Evolutionary conservation across 2,329 filamentous ascomycete species (phyloP).

Genomic region (Stagonosporopsis rhizophila): DNA sequence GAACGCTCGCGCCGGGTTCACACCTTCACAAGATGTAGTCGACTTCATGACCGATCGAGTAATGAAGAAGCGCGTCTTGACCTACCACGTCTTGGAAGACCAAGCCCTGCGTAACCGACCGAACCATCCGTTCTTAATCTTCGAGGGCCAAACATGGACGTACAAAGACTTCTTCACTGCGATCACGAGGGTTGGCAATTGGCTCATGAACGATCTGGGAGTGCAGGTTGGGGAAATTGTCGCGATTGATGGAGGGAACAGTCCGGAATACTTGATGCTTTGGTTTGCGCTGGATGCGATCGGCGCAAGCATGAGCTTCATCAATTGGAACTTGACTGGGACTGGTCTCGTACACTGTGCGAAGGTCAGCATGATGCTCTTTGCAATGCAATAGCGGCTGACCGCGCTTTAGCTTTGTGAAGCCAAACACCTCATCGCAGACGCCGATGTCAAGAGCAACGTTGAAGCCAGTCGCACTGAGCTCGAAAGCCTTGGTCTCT

Average conservation of each 20-base stretch:
- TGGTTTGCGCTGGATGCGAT: constrained; percentile 49
- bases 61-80: constrained; percentile 31
- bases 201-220: constrained; percentile 47
- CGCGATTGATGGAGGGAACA: constrained; percentile 47
- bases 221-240: constrained; percentile 44
- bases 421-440: constrained; percentile 54
- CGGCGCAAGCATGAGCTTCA: constrained; percentile 41
- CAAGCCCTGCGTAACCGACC: constrained; percentile 48
- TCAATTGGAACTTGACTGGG: constrained; percentile 49
- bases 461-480: constrained; percentile 38
- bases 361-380: constrained; percentile 43
- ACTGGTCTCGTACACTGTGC: constrained; percentile 46
- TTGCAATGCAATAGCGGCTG: constrained; percentile 41
- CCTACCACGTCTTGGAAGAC: constrained; percentile 44
- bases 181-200: constrained; percentile 41
- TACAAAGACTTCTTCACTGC: constrained; percentile 44
- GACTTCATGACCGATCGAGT: constrained; percentile 29
- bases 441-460: constrained; percentile 59
- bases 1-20: constrained; percentile 24
- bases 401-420: constrained; percentile 59
- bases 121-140: constrained; percentile 44
- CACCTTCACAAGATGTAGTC: constrained; percentile 23
- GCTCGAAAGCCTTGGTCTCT: constrained; percentile 31
- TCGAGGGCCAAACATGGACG: constrained; percentile 45
- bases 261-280: constrained; percentile 46